A percentile compares a stretch with the other conserved stretches of the same genome.
Conservation (phyloP, 768 basidiomycete genomes). For the Psilocybe cubensis region DNA sequence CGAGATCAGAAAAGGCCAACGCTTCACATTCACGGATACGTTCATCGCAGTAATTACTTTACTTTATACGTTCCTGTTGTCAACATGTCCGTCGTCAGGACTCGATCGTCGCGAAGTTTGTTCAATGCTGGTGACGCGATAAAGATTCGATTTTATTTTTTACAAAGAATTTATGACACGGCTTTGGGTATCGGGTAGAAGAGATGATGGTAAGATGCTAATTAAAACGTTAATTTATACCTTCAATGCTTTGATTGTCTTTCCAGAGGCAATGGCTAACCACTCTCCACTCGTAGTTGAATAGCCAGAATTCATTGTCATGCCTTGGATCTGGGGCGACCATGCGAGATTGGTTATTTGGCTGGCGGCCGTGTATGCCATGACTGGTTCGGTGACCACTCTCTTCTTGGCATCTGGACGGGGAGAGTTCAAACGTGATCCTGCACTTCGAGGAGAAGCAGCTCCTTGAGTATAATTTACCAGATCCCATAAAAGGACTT, state of each 20-base stretch:
- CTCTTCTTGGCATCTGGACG: slow-evolving; percentile 81
- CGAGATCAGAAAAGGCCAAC: no score
- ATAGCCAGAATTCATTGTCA: slow-evolving; percentile 76
- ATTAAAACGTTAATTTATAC: no score
- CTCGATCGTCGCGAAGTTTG: no score
- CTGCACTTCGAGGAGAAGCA: slow-evolving; percentile 71
- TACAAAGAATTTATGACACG: no score
- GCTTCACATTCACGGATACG: no score
- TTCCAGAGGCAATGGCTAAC: slow-evolving; percentile 84
- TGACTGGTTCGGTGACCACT: slow-evolving; percentile 73
- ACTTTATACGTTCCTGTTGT: no score
- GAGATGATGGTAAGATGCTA: no score
- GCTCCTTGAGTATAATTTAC: slow-evolving; percentile 61
- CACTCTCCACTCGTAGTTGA: slow-evolving; percentile 82
- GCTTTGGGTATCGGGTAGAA: not conserved
- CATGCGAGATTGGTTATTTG: slow-evolving; percentile 88
- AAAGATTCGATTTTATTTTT: no score
- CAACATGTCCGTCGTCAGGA: no score
- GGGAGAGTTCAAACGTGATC: slow-evolving; percentile 78
- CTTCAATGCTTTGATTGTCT: slow-evolving; percentile 79
- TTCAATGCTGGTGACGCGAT: no score
- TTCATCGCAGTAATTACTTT: no score
- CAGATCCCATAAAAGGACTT: slow-evolving; percentile 93
- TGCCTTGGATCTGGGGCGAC: slow-evolving; percentile 83
- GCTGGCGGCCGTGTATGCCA: slow-evolving; percentile 78